Evolutionary conservation across 495 filamentous ascomycete genomes (phyloP).

Genomic region (Antarctomyces pellizariae): DNA sequence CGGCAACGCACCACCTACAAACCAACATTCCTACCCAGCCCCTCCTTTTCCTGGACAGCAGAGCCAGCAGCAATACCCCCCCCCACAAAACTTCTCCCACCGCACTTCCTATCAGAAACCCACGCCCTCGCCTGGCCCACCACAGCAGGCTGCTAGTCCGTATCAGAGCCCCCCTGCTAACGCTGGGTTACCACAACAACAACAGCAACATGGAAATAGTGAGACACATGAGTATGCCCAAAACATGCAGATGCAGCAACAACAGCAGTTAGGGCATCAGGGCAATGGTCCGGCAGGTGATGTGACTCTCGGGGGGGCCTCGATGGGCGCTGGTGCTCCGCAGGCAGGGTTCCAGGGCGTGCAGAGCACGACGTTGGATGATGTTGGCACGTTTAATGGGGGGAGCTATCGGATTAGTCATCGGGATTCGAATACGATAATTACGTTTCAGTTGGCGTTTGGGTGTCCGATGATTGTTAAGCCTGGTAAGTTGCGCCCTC

Average conservation of each 20-base stretch:
- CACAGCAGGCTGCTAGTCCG: too few relatives aligned
- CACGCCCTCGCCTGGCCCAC: too few relatives aligned
- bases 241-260: too few relatives aligned
- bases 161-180: too few relatives aligned
- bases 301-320: slow-evolving; percentile 7
- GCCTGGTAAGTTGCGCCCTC: slow-evolving; percentile 32
- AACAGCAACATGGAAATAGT: too few relatives aligned
- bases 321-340: slow-evolving; percentile 23
- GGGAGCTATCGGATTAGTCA: slow-evolving; percentile 87
- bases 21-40: slow-evolving; percentile 11
- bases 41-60: slow-evolving; percentile 16
- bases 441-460: slow-evolving; percentile 76
- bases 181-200: too few relatives aligned
- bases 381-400: slow-evolving; percentile 86
- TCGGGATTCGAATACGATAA: slow-evolving; percentile 66
- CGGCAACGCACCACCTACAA: slow-evolving; percentile 7
- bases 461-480: slow-evolving; percentile 66
- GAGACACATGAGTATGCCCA: too few relatives aligned
- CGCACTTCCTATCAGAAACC: slow-evolving; percentile 9
- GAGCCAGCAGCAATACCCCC: slow-evolving; percentile 19
- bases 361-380: slow-evolving; percentile 39
- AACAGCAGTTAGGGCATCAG: slow-evolving; percentile 12
- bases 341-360: slow-evolving; percentile 32
- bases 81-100: slow-evolving; percentile 8
- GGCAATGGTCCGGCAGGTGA: slow-evolving; percentile 14